A percentile compares a stretch with the other conserved stretches of the same genome.
phyloP scores from a whole-genome alignment of 345 rosid genomes.

The Brassica nigra region DNA sequence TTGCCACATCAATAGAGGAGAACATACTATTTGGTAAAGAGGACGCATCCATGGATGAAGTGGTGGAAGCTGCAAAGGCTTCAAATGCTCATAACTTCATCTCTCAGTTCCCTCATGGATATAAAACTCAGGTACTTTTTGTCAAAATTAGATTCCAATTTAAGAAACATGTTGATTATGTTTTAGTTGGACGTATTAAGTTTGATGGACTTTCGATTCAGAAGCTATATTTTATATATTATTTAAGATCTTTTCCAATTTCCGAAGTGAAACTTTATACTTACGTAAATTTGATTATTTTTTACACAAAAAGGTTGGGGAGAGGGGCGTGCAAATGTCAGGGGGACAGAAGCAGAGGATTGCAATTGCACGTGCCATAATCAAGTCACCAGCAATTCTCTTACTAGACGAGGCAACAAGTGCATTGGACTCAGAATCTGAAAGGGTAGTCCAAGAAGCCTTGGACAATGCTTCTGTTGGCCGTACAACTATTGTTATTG shows the following conservation, averaged over 20 bases:
- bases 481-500: slow-evolving; percentile 80
- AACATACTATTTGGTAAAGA: slow-evolving; percentile 88
- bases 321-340: slow-evolving; percentile 61
- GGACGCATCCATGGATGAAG: slow-evolving; percentile 73
- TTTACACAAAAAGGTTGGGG: slow-evolving; percentile 52
- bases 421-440: slow-evolving; percentile 87
- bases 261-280: too few species aligned
- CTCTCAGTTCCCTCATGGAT: slow-evolving; percentile 75
- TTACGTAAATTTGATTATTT: not conserved
- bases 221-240: not conserved
- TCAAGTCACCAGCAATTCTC: slow-evolving; percentile 70
- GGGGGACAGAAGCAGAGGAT: slow-evolving; percentile 3
- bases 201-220: not conserved
- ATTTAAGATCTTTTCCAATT: too few species aligned
- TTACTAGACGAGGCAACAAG: slow-evolving; percentile 89
- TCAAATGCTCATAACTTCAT: slow-evolving; percentile 83
- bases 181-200: not conserved
- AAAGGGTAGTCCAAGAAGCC: slow-evolving; percentile 87
- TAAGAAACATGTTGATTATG: not conserved
- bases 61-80: slow-evolving; percentile 74
- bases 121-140: slow-evolving; percentile 57
- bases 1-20: slow-evolving; percentile 75
- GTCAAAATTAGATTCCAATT: not conserved
- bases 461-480: slow-evolving; percentile 78
- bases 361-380: slow-evolving; percentile 59